Conservation (phyloP, 1,139 yeast genomes). For the Eremothecium cymbalariae region DNA sequence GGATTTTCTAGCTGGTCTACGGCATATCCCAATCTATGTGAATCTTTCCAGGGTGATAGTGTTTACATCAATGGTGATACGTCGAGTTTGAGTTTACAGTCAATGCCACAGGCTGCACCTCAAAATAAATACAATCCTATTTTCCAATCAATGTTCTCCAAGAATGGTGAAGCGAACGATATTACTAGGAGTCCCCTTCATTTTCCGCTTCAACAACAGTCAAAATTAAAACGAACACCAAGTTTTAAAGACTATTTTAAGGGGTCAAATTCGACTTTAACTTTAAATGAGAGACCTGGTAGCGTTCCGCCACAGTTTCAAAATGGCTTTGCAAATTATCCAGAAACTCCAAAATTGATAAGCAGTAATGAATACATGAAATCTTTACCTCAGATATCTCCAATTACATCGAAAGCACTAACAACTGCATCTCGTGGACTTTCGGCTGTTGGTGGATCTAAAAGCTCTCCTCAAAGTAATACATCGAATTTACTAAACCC, state of each 20-base stretch:
- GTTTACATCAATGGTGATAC: conserved; percentile 22
- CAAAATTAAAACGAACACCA: conserved; percentile 16
- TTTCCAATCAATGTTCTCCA: conserved; percentile 18
- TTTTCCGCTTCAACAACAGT: conserved; percentile 17
- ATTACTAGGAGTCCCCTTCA: conserved; percentile 5
- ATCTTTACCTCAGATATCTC: conserved; percentile 10
- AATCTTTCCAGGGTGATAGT: conserved; percentile 13
- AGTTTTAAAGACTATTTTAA: conserved; percentile 18
- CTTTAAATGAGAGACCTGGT: background rate
- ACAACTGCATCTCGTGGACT: conserved; percentile 9
- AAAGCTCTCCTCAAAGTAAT: conserved; percentile 4
- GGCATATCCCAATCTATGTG: conserved; percentile 4
- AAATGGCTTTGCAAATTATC: conserved; percentile 13
- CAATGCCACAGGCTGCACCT: conserved; percentile 15
- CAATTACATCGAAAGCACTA: conserved; percentile 9
- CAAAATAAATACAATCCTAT: conserved; percentile 13
- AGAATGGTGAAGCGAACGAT: conserved; percentile 8
- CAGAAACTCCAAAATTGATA: conserved; percentile 17
- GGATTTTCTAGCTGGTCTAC: conserved; percentile 22
- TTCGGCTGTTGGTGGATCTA: conserved; percentile 7
- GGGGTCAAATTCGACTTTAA: conserved; percentile 9
- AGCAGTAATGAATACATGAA: conserved; percentile 3
- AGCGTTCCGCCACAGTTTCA: conserved; percentile 6
- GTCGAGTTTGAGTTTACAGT: conserved; percentile 19
- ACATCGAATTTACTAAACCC: conserved; percentile 4